phyloP scores from a whole-genome alignment of 176 grass and related monocot species.

The Aechmea fasciata region DNA sequence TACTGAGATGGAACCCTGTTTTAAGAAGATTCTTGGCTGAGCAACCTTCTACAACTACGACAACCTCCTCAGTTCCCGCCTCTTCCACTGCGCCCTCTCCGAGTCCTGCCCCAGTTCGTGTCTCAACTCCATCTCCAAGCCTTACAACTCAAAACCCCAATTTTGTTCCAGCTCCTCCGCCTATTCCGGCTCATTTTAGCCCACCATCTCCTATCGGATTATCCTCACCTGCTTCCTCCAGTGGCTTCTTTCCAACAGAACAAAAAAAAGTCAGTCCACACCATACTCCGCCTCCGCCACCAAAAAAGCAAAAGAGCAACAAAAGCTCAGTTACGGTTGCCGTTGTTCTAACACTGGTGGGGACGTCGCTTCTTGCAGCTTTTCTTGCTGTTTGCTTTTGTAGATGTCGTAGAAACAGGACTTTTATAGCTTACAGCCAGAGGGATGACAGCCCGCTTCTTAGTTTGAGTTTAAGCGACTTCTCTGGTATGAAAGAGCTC shows the following conservation, averaged over 20 bases:
- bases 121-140: not conserved
- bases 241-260: not conserved
- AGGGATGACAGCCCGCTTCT: constrained; percentile 20
- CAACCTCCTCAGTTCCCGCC: not conserved
- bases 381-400: constrained; percentile 9
- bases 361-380: constrained; percentile 16
- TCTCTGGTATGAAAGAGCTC: constrained; percentile 9
- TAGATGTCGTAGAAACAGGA: constrained; percentile 17
- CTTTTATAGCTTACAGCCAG: not conserved
- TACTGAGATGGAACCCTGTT: constrained; percentile 2
- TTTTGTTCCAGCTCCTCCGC: not conserved
- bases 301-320: constrained; percentile 3
- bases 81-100: not conserved
- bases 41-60: not conserved
- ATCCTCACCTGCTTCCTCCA: not conserved
- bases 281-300: not conserved
- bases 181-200: not conserved
- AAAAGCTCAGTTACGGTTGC: not conserved
- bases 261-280: not conserved
- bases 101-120: not conserved
- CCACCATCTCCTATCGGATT: not conserved
- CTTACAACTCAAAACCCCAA: not conserved
- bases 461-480: constrained; percentile 14
- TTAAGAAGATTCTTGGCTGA: constrained; percentile 7
- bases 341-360: constrained; percentile 6